These are phyloP conservation scores for Trichomonas vaginalis DNA, from an alignment of 208 protist genomes.

Conservation along the genomic window DNA sequence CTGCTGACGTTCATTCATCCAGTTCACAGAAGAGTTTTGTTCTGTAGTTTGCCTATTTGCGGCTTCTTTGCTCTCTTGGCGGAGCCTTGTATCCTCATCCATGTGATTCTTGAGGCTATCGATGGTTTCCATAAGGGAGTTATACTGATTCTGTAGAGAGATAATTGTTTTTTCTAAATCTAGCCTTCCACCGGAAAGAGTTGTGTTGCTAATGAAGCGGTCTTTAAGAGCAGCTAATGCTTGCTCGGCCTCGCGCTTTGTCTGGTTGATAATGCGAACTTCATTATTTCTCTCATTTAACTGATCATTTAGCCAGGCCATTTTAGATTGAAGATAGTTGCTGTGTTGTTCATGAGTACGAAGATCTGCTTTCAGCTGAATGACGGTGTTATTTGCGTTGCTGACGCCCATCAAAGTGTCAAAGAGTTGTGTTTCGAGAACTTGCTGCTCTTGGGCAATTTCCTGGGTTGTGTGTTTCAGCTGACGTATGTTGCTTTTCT, in stretches of 20 bases:
- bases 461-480: neutral
- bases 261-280: neutral
- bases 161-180: conserved; percentile 13
- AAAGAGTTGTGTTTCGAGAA: neutral
- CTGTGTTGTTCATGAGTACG: neutral
- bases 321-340: neutral
- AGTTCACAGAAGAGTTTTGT: neutral
- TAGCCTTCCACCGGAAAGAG: neutral
- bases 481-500: neutral
- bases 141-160: neutral
- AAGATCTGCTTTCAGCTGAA: neutral
- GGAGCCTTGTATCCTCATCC: neutral
- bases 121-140: neutral
- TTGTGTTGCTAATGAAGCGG: neutral
- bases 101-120: neutral
- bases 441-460: neutral
- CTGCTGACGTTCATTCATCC: neutral
- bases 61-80: neutral
- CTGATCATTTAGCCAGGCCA: neutral
- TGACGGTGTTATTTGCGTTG: neutral
- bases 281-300: neutral
- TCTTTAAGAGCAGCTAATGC: neutral
- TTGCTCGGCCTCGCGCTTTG: neutral
- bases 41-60: neutral
- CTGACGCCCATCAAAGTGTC: neutral